Evolutionary conservation across 2,329 filamentous ascomycete genomes (phyloP), one percentile per base, ranked within the genome.

Genomic region (Penicillium sp.): DNA sequence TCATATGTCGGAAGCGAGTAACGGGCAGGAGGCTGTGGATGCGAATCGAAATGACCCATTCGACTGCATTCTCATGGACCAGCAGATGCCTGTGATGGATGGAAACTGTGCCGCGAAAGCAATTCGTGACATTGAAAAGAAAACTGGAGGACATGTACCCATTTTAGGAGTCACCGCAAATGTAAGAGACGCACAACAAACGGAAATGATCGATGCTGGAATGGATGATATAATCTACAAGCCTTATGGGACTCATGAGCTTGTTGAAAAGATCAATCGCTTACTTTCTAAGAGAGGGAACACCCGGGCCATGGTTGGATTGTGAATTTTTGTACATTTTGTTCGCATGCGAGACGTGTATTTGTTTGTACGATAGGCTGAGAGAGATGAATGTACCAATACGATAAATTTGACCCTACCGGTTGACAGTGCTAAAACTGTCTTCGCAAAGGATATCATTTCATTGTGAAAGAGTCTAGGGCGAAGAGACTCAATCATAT

Each of bases 21-120:
- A 78, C 37, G 76, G 76, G 2, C 66, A 65, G 14, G 76, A 80
- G 61, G 77, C 76, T 49, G 66, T 82, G 1, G 74, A 75, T 0
- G 71, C 74, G 2, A 70, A 79, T 8, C 58, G 70, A 18, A 62
- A 61, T 1, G 34, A 38, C 2, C 26, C 26, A 4, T 69, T 89
- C 24, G 84, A 85, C 9, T 79, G 91, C 44, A 86, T 92, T 13
- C 72, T 92, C 6, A 91, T 92, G 89, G 89, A 92, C 67, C 79
- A 91, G 46, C 89, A 92, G 66, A 92, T 92, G 89, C 89, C 89
- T 1, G 81, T 91, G 42, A 92, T 92, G 89, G 88, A 92, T 65
- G 89, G 89, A 35, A 83, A 89, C 72, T 88, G 87, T 2, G 90
- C 89, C 60, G 86, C 89, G 13, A 79, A 81, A 40, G 82, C 78